phyloP scores from a whole-genome alignment of 768 basidiomycete genomes.

The Daedaleopsis nitida region DNA sequence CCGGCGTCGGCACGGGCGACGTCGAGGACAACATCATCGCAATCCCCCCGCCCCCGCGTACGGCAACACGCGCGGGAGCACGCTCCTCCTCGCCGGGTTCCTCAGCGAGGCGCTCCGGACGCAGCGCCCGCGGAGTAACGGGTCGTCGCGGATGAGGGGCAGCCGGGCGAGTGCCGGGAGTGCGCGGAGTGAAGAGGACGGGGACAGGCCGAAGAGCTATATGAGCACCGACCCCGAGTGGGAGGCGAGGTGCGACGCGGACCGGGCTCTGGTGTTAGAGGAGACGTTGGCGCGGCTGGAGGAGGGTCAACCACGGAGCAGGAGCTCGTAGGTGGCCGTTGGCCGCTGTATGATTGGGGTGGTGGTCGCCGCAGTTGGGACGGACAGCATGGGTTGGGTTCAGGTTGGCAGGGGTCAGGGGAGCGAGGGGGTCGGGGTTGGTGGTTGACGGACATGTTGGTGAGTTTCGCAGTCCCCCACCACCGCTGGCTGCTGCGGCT shows the following conservation, averaged over 20 bases:
- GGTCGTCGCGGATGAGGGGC: slow-evolving; percentile 11
- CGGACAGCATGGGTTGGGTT: too few species aligned
- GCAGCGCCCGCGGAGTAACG: slow-evolving; percentile 34
- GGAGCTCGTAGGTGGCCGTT: slow-evolving; percentile 8
- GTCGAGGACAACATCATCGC: slow-evolving; percentile 74
- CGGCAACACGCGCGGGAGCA: slow-evolving; percentile 72
- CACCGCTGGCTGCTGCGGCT: background rate
- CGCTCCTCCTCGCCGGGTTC: slow-evolving; percentile 56
- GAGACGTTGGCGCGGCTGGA: slow-evolving; percentile 52
- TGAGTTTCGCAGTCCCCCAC: background rate
- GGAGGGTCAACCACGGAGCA: slow-evolving; percentile 18
- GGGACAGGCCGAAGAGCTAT: slow-evolving; percentile 56
- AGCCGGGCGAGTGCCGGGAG: slow-evolving; percentile 17
- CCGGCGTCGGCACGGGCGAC: slow-evolving; percentile 72
- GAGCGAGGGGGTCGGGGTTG: background rate
- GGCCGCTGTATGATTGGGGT: too few species aligned
- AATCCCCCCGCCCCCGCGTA: slow-evolving; percentile 76
- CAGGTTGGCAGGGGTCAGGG: background rate
- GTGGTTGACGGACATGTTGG: slow-evolving; percentile 2
- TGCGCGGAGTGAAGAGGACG: slow-evolving; percentile 28
- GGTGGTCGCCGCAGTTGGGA: too few species aligned
- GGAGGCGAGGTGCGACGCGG: slow-evolving; percentile 56
- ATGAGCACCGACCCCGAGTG: slow-evolving; percentile 55
- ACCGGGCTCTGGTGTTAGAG: slow-evolving; percentile 54
- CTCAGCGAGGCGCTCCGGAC: slow-evolving; percentile 50